Evolutionary conservation across 1,284 basidiomycete species (phyloP), one percentile per base, ranked within the genome.

Genomic region (Lentinula novae-zelandiae): DNA sequence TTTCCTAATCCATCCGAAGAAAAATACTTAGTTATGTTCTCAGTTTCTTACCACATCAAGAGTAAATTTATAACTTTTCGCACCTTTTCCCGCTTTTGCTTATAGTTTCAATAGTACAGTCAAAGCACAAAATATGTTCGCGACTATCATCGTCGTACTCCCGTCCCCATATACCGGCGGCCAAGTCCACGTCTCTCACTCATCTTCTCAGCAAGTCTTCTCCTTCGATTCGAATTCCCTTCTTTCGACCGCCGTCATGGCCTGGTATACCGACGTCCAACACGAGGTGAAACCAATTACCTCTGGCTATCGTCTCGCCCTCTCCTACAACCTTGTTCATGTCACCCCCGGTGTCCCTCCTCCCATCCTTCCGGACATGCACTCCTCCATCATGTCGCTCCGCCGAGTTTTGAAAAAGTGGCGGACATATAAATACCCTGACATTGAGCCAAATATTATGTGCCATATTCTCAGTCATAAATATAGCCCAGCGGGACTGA

Each of bases 121-220:
- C 2, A 22, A 22, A 22, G 22, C 22, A 22, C 59, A 17, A 55
- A 76, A 76, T 2, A 78, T 78, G 76, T 80, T 82, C 57, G 80
- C 78, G 2, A 79, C 78, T 0, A 70, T 79, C 10, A 68, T 81
- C 48, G 66, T 82, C 12, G 63, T 81, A 1, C 72, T 82, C 2
- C 80, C 80, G 5, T 79, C 78, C 3, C 60, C 55, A 6, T 80
- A 75, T 63, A 72, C 71, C 2, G 80, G 80, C 5, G 81, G 79
- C 1, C 65, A 73, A 52, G 72, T 78, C 2, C 72, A 74, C 56
- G 62, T 81, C 3, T 73, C 73, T 0, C 78, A 81, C 65, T 70
- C 70, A 1, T 62, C 65, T 12, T 57, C 66, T 5, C 69, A 66
- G 5, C 63, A 71, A 53, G 64, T 68, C 5, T 69, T 76, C 63